Evolutionary conservation across 2,329 filamentous ascomycete species (phyloP).

Genomic region (Emericellopsis cladophorae): DNA sequence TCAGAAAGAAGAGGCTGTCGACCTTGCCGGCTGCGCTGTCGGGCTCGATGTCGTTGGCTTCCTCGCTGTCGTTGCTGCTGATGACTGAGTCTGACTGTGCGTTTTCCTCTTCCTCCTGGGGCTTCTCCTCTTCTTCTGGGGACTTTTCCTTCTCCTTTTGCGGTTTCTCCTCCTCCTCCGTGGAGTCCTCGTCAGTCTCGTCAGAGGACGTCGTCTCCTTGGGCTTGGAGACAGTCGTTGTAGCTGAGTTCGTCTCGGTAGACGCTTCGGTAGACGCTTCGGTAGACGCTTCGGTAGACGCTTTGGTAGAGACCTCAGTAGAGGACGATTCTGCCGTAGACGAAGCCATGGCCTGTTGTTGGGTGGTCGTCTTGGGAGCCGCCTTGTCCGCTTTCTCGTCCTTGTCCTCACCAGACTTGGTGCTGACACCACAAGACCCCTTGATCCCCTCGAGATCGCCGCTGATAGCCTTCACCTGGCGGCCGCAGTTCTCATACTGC

Average conservation of each 20-base stretch:
- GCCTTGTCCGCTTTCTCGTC: not conserved
- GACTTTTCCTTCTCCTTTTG: not conserved
- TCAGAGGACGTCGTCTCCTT: not conserved
- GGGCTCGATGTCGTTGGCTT: not conserved
- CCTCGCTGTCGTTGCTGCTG: not conserved
- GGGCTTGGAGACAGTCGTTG: not conserved
- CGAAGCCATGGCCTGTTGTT: not conserved
- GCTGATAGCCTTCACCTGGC: slow-evolving; percentile 7
- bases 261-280: not conserved
- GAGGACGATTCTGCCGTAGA: not conserved
- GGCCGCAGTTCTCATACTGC: slow-evolving; percentile 36
- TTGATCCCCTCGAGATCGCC: slow-evolving; percentile 6
- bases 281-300: not conserved
- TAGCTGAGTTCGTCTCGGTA: not conserved
- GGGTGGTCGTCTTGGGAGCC: not conserved
- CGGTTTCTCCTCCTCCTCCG: not conserved
- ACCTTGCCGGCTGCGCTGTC: not conserved
- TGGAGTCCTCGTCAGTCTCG: not conserved
- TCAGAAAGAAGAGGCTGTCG: not conserved
- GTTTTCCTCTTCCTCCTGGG: not conserved
- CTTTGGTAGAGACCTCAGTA: not conserved
- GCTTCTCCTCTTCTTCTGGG: not conserved
- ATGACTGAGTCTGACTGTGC: not conserved
- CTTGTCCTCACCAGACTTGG: not conserved
- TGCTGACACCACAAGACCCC: slow-evolving; percentile 5